phyloP scores from a whole-genome alignment of 192 early-diverging fungal species.

The Anaeromyces robustus region DNA sequence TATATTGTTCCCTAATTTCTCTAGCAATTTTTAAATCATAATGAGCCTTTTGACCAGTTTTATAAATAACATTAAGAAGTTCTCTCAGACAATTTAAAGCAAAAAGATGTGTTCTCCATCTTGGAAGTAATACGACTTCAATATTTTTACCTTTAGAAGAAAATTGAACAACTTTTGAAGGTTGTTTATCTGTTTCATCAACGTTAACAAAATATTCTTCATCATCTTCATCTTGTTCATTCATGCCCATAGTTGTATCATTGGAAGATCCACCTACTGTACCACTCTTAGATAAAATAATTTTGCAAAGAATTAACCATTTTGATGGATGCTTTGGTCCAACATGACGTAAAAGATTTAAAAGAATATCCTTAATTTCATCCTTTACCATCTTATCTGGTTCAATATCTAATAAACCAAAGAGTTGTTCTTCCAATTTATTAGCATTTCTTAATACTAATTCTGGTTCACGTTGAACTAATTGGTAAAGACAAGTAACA shows the following conservation, averaged over 20 bases:
- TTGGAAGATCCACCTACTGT: slow-evolving; percentile 12
- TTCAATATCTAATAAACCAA: slow-evolving; percentile 63
- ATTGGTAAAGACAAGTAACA: slow-evolving; percentile 72
- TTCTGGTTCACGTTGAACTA: slow-evolving; percentile 59
- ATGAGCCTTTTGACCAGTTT: slow-evolving; percentile 41
- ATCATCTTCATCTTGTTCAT: slow-evolving; percentile 7
- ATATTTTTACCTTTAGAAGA: not conserved
- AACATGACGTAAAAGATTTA: slow-evolving; percentile 15
- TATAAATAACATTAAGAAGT: slow-evolving; percentile 41
- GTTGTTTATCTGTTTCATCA: slow-evolving; percentile 4
- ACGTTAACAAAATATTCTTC: slow-evolving; percentile 7
- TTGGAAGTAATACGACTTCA: slow-evolving; percentile 22
- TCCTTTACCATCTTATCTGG: slow-evolving; percentile 40
- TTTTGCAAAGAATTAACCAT: slow-evolving; percentile 70
- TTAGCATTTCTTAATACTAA: slow-evolving; percentile 44
- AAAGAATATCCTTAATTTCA: slow-evolving; percentile 34
- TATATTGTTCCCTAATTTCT: slow-evolving; percentile 26
- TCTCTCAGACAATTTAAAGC: slow-evolving; percentile 55
- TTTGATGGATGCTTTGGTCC: slow-evolving; percentile 49
- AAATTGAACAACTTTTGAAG: not conserved
- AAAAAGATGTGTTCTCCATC: slow-evolving; percentile 71
- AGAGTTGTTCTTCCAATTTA: slow-evolving; percentile 60
- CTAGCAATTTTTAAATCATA: slow-evolving; percentile 50
- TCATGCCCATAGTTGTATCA: not conserved
- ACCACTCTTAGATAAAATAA: slow-evolving; percentile 52